These are phyloP conservation scores for Geotrichum candidum DNA, from an alignment of 1,139 yeast genomes.

Conservation along the genomic window DNA sequence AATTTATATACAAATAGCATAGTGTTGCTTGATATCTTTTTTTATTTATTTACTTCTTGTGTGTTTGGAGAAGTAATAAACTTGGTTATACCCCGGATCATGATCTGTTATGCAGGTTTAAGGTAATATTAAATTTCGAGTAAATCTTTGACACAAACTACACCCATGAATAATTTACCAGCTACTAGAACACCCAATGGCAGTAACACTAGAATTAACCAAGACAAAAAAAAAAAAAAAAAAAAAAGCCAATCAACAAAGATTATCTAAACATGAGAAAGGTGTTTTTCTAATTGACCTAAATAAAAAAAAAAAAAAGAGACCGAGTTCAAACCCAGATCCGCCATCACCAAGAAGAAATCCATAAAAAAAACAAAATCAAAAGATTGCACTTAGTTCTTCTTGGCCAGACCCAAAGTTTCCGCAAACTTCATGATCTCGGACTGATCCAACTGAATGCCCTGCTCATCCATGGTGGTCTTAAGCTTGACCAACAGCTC, in stretches of 20 bases:
- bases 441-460: constrained; percentile 15
- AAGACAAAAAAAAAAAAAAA: no score
- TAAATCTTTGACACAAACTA: no score
- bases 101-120: no score
- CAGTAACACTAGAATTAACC: no score
- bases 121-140: no score
- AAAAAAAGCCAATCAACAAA: neutral
- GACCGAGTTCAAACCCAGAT: neutral
- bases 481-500: constrained; percentile 12
- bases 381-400: constrained; percentile 1
- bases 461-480: constrained; percentile 18
- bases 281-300: neutral
- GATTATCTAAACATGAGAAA: neutral
- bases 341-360: neutral
- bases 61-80: no score
- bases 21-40: neutral
- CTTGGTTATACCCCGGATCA: no score
- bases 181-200: no score
- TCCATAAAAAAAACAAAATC: neutral
- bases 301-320: neutral
- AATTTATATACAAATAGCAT: neutral
- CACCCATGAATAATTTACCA: no score
- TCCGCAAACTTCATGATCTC: constrained; percentile 17
- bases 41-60: no score
- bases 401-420: constrained; percentile 13